These are phyloP conservation scores for Acer yangbiense DNA, from an alignment of 345 rosid species.

Conservation along the genomic window DNA sequence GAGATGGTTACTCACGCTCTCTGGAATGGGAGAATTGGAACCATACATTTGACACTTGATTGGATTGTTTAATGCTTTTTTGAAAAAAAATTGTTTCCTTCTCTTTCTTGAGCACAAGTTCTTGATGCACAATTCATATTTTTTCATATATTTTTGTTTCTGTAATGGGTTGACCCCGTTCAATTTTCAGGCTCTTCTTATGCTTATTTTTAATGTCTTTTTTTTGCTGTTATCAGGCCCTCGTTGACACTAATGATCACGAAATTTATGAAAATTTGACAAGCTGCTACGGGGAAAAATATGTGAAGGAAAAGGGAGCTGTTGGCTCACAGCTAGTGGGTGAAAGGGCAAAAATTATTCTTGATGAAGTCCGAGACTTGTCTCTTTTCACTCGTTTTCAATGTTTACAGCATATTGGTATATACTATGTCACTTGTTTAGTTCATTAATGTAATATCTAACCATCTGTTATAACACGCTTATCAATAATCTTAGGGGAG, in stretches of 20 bases:
- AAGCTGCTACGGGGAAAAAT: conserved; percentile 55
- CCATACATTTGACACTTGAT: background rate
- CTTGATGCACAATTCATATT: background rate
- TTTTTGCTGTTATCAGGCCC: conserved; percentile 56
- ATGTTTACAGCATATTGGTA: conserved; percentile 86
- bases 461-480: conserved; percentile 23
- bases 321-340: conserved; percentile 82
- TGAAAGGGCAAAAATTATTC: conserved; percentile 88
- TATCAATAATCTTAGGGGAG: conserved; percentile 54
- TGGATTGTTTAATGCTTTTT: background rate
- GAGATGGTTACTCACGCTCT: background rate
- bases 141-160: background rate
- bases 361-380: conserved; percentile 75
- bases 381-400: conserved; percentile 70
- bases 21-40: background rate
- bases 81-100: background rate
- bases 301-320: conserved; percentile 64
- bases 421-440: conserved; percentile 8
- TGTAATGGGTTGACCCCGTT: background rate
- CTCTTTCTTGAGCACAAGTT: background rate
- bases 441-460: background rate
- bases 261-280: conserved; percentile 77
- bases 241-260: conserved; percentile 68
- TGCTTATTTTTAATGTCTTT: conserved; percentile 3
- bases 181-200: conserved; percentile 8